These are phyloP conservation scores for Cyclanthera cordifolia DNA, from an alignment of 306 rosid genomes.

Conservation along the genomic window DNA sequence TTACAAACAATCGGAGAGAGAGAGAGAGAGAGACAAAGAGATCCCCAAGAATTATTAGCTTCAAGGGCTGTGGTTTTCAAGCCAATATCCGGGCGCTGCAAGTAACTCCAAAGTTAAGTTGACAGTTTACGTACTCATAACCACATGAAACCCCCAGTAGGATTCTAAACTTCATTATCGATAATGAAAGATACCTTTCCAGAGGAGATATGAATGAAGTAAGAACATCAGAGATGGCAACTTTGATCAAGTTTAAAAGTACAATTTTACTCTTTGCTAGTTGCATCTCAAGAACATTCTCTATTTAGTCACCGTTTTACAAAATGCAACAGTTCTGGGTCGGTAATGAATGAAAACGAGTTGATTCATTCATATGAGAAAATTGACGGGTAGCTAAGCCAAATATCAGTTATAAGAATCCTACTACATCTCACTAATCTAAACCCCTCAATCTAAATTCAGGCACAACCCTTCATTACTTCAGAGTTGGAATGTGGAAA, in stretches of 20 bases:
- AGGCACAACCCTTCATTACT: neutral
- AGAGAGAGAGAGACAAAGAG: no score
- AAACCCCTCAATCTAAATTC: neutral
- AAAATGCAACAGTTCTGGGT: neutral
- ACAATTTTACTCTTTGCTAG: neutral
- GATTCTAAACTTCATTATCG: neutral
- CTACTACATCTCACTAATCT: neutral
- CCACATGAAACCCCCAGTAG: neutral
- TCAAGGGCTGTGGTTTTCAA: no score
- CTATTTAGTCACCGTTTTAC: neutral
- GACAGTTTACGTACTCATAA: neutral
- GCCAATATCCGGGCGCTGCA: neutral
- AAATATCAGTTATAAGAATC: neutral
- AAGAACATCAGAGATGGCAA: neutral
- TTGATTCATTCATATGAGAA: no score
- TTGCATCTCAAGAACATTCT: neutral
- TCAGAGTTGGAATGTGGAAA: neutral
- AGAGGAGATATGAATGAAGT: neutral
- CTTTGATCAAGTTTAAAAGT: neutral
- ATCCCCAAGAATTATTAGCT: no score
- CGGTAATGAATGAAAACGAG: no score
- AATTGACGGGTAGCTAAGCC: no score
- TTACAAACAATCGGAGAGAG: no score
- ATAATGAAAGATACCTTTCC: neutral
- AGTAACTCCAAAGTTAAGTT: neutral